A percentile compares a stretch with the other conserved stretches of the same genome.
Conservation (phyloP, 2,329 filamentous ascomycete genomes). For the Massarina eburnea region DNA sequence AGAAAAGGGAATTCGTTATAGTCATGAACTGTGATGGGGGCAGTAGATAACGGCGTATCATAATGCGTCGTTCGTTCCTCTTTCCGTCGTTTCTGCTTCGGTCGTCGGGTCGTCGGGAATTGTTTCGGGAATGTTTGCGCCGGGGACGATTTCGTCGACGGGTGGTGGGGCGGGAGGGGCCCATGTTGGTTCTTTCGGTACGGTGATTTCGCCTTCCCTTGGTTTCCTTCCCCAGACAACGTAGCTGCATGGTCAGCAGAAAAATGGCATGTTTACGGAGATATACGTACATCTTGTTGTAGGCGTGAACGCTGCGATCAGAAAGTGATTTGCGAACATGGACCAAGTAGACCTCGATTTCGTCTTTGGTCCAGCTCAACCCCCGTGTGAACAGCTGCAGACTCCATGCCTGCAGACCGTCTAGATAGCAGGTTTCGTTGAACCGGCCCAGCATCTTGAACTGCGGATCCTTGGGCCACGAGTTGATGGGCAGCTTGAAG, state of each 20-base stretch:
- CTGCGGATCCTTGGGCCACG: slow-evolving; percentile 53
- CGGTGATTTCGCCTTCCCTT: slow-evolving; percentile 14
- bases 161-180: slow-evolving; percentile 8
- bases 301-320: slow-evolving; percentile 45
- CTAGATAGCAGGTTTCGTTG: slow-evolving; percentile 50
- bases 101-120: background rate
- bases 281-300: slow-evolving; percentile 44
- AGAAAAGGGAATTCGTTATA: slow-evolving; percentile 20
- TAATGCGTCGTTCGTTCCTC: background rate
- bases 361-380: slow-evolving; percentile 47
- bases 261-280: too few species aligned
- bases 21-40: slow-evolving; percentile 7
- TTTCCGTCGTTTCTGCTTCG: background rate
- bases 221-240: slow-evolving; percentile 34
- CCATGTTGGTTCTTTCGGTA: slow-evolving; percentile 7
- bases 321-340: slow-evolving; percentile 44
- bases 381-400: slow-evolving; percentile 47
- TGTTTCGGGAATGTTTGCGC: background rate
- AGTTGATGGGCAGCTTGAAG: slow-evolving; percentile 56
- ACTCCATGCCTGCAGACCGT: slow-evolving; percentile 48
- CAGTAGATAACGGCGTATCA: background rate
- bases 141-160: background rate
- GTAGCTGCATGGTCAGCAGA: slow-evolving; percentile 20
- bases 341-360: slow-evolving; percentile 50
- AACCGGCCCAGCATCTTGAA: slow-evolving; percentile 53